Percentiles rank a stretch among this genome's conserved stretches.
Evolutionary conservation across 2,329 filamentous ascomycete species (phyloP).

Genomic region (Simplicillium aogashimaense): DNA sequence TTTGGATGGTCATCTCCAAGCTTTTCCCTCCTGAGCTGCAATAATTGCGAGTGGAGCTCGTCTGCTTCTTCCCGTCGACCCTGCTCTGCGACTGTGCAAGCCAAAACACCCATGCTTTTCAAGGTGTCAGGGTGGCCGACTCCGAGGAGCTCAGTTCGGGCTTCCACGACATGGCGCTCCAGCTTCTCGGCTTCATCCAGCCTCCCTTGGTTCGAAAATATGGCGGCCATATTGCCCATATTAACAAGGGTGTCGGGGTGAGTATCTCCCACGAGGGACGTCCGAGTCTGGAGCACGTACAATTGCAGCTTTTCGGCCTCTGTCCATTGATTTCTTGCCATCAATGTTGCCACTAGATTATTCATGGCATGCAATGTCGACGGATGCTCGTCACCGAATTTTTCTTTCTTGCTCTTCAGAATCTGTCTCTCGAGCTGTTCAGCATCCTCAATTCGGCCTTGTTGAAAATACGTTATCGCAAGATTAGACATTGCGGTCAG

Average conservation of each 20-base stretch:
- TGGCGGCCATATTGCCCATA: conserved; percentile 1
- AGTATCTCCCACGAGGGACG: conserved; percentile 7
- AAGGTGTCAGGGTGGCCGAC: conserved; percentile 10
- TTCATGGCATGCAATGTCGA: neutral
- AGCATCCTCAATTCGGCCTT: conserved; percentile 7
- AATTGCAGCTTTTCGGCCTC: neutral
- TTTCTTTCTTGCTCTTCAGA: conserved; percentile 6
- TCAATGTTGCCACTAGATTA: conserved; percentile 1
- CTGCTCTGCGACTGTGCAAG: neutral
- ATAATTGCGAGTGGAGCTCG: too few species aligned
- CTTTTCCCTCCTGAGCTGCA: too few species aligned
- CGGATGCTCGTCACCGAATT: conserved; percentile 9
- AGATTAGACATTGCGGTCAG: conserved; percentile 1
- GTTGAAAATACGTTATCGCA: conserved; percentile 4
- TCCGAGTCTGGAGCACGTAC: conserved; percentile 7
- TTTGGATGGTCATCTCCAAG: too few species aligned
- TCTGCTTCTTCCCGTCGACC: too few species aligned
- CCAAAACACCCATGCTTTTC: conserved; percentile 9
- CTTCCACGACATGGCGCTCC: conserved; percentile 4
- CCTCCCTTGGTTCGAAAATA: neutral
- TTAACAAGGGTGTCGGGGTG: conserved; percentile 4
- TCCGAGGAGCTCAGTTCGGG: conserved; percentile 8
- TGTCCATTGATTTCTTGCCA: neutral
- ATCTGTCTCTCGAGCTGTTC: conserved; percentile 7
- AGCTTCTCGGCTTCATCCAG: neutral